A percentile compares a stretch with the other conserved stretches of the same genome.
Conservation (phyloP, 495 filamentous ascomycete species). For the Penicillium roqueforti region DNA sequence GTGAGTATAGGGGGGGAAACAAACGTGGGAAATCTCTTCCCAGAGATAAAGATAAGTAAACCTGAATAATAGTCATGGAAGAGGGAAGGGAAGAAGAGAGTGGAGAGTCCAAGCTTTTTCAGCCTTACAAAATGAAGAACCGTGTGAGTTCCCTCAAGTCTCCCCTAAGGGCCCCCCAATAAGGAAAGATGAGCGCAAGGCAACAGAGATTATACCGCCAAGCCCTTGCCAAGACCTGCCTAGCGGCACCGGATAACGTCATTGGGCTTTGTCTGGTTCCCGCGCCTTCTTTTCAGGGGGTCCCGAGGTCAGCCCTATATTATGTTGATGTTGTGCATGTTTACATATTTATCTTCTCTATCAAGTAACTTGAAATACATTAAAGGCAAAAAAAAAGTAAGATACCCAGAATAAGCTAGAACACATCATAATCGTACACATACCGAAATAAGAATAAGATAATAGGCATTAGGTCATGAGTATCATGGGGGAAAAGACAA, state of each 20-base stretch:
- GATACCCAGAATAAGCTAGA: too few relatives aligned
- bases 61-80: background rate
- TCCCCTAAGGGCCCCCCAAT: too few relatives aligned
- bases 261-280: background rate
- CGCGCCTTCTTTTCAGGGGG: background rate
- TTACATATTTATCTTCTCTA: too few relatives aligned
- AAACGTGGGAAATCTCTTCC: too few relatives aligned
- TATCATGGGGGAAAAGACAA: background rate
- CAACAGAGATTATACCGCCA: background rate
- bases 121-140: slow-evolving; percentile 8
- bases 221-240: background rate
- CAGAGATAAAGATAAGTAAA: background rate
- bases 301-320: too few relatives aligned
- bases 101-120: slow-evolving; percentile 3
- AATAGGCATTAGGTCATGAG: slow-evolving; percentile 12
- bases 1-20: background rate
- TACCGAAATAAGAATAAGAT: background rate
- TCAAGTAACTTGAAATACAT: background rate
- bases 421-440: background rate
- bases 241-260: background rate
- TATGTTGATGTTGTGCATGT: too few relatives aligned
- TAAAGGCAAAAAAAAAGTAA: background rate
- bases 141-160: too few relatives aligned
- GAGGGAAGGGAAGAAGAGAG: background rate
- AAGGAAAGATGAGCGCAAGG: background rate